These are phyloP conservation scores for Stemphylium beticola DNA, from an alignment of 2,329 filamentous ascomycete genomes.

Conservation along the genomic window DNA sequence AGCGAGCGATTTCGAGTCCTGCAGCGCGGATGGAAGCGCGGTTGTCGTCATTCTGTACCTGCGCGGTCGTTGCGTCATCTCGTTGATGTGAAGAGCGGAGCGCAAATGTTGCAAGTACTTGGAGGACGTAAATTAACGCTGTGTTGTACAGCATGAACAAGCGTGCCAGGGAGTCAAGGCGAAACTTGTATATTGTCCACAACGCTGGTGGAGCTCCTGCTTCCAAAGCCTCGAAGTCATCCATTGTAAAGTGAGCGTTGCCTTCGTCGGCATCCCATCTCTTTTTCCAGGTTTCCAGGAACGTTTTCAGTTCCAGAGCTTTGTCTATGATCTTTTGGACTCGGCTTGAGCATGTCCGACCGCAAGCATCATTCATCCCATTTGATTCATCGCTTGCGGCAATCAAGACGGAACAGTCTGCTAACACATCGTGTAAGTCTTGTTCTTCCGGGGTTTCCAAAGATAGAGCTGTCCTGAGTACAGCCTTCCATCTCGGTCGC, in stretches of 20 bases:
- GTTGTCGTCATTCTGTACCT: neutral
- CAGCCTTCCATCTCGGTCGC: constrained; percentile 31
- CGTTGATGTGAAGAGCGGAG: no score
- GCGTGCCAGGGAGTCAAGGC: constrained; percentile 11
- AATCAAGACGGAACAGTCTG: constrained; percentile 36
- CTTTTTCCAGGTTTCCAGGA: constrained; percentile 15
- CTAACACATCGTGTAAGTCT: constrained; percentile 36
- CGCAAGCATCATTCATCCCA: neutral
- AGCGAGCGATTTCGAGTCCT: constrained; percentile 28
- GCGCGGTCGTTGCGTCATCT: neutral
- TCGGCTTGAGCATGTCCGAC: neutral
- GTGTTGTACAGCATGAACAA: constrained; percentile 40
- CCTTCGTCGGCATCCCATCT: constrained; percentile 13
- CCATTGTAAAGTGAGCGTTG: constrained; percentile 4
- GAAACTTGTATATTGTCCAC: constrained; percentile 9
- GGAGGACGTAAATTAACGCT: constrained; percentile 33
- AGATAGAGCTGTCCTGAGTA: constrained; percentile 20
- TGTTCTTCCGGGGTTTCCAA: constrained; percentile 26
- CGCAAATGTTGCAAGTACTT: constrained; percentile 24
- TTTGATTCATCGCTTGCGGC: constrained; percentile 19
- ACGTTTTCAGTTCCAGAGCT: neutral
- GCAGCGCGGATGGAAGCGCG: constrained; percentile 14
- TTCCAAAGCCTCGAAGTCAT: neutral
- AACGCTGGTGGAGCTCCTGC: neutral
- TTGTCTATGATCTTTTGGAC: neutral